Evolutionary conservation across 2,329 filamentous ascomycete species (phyloP), one percentile per base, ranked within the genome.

Genomic region (Talaromyces rugulosus): DNA sequence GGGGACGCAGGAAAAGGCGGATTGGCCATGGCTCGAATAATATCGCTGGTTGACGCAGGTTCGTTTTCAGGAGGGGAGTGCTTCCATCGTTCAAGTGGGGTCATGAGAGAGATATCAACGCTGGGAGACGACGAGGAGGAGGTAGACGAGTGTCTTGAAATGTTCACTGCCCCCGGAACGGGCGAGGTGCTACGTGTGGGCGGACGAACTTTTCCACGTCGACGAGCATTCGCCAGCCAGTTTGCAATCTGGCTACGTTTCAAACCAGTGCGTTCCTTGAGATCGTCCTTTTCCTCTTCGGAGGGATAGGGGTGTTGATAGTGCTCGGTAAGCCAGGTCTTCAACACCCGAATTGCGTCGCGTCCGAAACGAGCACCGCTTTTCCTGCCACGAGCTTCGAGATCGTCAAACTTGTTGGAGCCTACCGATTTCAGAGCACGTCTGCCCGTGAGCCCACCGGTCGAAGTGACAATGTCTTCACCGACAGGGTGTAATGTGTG

Each of bases 161-260:
- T 93, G 65, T 93, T 87, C 64, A 96, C 88, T 5, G 88, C 85
- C 30, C 86, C 83, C 53, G 88, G 78, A 67, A 88, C 85, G 0
- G 91, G 90, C 4, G 91, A 93, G 18, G 83, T 86, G 33, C 85
- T 87, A 65, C 88, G 83, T 54, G 86, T 86, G 1, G 69, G 64
- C 62, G 85, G 81, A 55, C 87, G 85, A 60, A 89, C 87, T 78
- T 96, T 96, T 68, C 90, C 88, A 65, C 92, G 85, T 61, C 92
- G 86, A 51, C 92, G 87, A 62, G 92, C 92, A 75, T 96, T 96
- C 63, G 92, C 92, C 54, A 96, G 85, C 92, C 92, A 96, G 73
- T 96, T 96, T 11, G 88, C 89, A 68, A 96, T 94, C 71, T 97
- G 93, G 14, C 84, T 89, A 69, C 91, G 87, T 73, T 87, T 92